phyloP scores from a whole-genome alignment of 805 yeast genomes.

The Saccharomycopsis sp. region DNA sequence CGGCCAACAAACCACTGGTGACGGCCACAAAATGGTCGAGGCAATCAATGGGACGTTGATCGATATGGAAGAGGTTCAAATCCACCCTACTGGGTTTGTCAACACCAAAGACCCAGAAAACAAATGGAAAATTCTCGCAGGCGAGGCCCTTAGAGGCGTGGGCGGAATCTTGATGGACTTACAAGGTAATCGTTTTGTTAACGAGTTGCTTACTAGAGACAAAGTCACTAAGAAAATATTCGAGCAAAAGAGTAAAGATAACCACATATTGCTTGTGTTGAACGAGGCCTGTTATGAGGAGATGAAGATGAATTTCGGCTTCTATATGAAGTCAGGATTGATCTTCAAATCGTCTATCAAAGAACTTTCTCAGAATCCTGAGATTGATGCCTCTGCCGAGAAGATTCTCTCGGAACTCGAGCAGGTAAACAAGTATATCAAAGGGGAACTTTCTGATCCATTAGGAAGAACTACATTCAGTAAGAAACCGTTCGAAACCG shows the following conservation, averaged over 20 bases:
- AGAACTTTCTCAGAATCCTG: conserved; percentile 27
- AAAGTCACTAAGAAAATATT: conserved; percentile 40
- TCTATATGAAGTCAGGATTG: conserved; percentile 38
- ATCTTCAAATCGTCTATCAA: conserved; percentile 27
- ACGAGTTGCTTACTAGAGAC: conserved; percentile 51
- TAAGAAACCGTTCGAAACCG: conserved; percentile 15
- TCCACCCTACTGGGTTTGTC: conserved; percentile 59
- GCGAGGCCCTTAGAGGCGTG: conserved; percentile 52
- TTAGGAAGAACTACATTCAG: conserved; percentile 34
- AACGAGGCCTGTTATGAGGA: conserved; percentile 39
- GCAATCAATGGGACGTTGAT: conserved; percentile 42
- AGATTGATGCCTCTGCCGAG: conserved; percentile 24
- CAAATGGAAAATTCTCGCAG: conserved; percentile 51
- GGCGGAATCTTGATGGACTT: conserved; percentile 50
- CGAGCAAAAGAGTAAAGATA: conserved; percentile 25
- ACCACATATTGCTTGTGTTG: conserved; percentile 33
- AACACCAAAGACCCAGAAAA: conserved; percentile 35
- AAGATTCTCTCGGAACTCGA: conserved; percentile 26
- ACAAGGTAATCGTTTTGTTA: conserved; percentile 42
- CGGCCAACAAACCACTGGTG: conserved; percentile 51
- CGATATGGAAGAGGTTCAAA: conserved; percentile 54
- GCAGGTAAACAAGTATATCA: conserved; percentile 22
- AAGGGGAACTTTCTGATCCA: conserved; percentile 25
- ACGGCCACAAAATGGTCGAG: conserved; percentile 47
- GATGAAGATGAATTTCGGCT: conserved; percentile 44